Percentiles rank a stretch among this genome's conserved stretches.
These are phyloP conservation scores for Tinospora cordifolia DNA, from an alignment of 164 flowering plant species.

Conservation along the genomic window DNA sequence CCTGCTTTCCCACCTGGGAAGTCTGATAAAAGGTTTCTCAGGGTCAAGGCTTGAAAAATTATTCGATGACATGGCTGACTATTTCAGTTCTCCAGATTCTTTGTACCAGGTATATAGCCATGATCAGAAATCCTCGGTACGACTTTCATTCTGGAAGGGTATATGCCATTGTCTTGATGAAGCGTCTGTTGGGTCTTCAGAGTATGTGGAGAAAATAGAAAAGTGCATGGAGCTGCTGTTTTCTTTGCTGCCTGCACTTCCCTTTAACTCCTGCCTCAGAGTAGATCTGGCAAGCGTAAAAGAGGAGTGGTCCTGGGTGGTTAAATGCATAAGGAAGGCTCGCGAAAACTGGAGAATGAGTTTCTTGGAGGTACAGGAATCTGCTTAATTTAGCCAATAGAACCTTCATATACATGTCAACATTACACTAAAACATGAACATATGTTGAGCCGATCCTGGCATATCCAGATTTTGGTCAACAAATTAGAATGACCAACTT, in stretches of 20 bases:
- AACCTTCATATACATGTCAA: background rate
- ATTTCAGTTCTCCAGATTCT: constrained; percentile 35
- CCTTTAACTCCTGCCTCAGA: constrained; percentile 19
- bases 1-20: constrained; percentile 53
- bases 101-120: constrained; percentile 26
- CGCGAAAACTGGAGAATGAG: constrained; percentile 41
- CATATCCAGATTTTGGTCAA: constrained; percentile 1
- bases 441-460: background rate
- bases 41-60: constrained; percentile 61
- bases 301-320: constrained; percentile 66
- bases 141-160: constrained; percentile 83
- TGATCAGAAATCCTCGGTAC: constrained; percentile 36
- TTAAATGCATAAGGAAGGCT: constrained; percentile 69
- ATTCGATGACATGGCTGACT: constrained; percentile 44
- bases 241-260: constrained; percentile 39
- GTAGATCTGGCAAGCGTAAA: constrained; percentile 13
- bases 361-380: constrained; percentile 57
- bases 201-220: constrained; percentile 38
- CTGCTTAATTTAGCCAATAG: background rate
- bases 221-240: constrained; percentile 71
- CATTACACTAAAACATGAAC: background rate
- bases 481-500: background rate
- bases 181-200: constrained; percentile 30
- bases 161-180: constrained; percentile 42
- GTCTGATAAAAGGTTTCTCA: constrained; percentile 54